phyloP scores from a whole-genome alignment of 768 basidiomycete genomes.

The Pleurotus ostreatus region DNA sequence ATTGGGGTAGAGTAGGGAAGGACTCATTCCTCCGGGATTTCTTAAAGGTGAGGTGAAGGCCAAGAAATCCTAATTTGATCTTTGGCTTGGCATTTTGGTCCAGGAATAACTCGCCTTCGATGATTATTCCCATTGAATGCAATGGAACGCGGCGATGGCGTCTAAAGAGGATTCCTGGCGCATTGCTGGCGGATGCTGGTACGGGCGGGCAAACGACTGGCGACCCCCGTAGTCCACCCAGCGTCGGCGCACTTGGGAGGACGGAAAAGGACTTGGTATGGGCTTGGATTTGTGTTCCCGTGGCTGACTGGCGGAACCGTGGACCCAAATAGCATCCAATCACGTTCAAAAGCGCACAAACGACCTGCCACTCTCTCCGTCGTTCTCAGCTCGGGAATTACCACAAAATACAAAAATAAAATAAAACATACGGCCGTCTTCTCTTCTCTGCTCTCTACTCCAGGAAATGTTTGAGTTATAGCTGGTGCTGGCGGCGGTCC shows the following conservation, averaged over 20 bases:
- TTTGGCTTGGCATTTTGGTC: slow-evolving; percentile 7
- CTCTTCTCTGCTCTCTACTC: no score
- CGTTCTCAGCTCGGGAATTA: neutral
- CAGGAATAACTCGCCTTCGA: slow-evolving; percentile 5
- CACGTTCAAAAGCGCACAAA: slow-evolving; percentile 14
- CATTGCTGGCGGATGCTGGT: neutral
- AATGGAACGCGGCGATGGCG: neutral
- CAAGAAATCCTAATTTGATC: slow-evolving; percentile 8
- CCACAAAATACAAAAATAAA: neutral
- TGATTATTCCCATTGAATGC: slow-evolving; percentile 6
- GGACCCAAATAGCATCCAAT: slow-evolving; percentile 32
- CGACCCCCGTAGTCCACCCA: neutral
- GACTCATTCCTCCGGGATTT: slow-evolving; percentile 2
- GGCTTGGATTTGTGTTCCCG: slow-evolving; percentile 6
- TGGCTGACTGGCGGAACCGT: slow-evolving; percentile 17
- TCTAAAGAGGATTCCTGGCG: neutral
- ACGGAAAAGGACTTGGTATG: slow-evolving; percentile 1
- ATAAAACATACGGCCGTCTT: no score
- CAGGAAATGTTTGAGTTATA: no score
- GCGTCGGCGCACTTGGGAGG: no score
- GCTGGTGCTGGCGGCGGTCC: no score
- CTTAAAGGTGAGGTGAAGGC: slow-evolving; percentile 9
- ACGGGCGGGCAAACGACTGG: no score
- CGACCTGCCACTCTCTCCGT: neutral
- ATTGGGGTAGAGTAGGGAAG: slow-evolving; percentile 1